Evolutionary conservation across 164 flowering plant species (phyloP).

Genomic region (Paratinospora sagittata): DNA sequence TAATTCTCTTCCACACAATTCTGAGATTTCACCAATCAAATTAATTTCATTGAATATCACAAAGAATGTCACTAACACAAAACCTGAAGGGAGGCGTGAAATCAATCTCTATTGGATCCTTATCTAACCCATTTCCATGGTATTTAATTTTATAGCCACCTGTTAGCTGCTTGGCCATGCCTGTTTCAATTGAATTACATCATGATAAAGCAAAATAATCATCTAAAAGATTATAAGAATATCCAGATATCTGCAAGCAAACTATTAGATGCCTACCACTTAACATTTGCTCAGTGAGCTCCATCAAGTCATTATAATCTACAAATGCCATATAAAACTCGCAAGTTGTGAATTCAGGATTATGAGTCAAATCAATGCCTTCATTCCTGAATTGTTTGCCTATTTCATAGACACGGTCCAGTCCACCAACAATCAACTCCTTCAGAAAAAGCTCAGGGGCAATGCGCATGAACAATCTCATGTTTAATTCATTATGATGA

Average conservation of each 20-base stretch:
- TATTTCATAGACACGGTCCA: constrained; percentile 89
- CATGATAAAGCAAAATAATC: background rate
- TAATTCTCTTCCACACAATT: background rate
- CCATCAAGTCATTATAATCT: constrained; percentile 92
- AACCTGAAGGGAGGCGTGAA: constrained; percentile 99
- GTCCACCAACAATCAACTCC: constrained; percentile 87
- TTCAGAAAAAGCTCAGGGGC: constrained; percentile 96
- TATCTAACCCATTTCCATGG: constrained; percentile 75
- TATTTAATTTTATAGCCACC: constrained; percentile 81
- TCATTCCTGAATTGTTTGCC: constrained; percentile 96
- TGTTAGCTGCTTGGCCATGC: constrained; percentile 84
- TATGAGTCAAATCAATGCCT: constrained; percentile 93
- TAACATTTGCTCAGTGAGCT: constrained; percentile 74
- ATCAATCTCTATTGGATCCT: constrained; percentile 91
- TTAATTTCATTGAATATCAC: background rate
- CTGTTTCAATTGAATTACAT: constrained; percentile 33
- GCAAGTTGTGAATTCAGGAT: constrained; percentile 94
- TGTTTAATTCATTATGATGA: constrained; percentile 81
- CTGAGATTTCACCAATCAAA: background rate
- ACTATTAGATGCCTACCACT: constrained; percentile 45
- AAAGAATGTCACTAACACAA: background rate
- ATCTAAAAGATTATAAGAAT: background rate
- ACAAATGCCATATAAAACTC: constrained; percentile 98
- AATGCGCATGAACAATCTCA: constrained; percentile 81
- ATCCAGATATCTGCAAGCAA: background rate